Evolutionary conservation across 192 early-diverging fungal genomes (phyloP), one percentile per base, ranked within the genome.

Genomic region (Coemansia sp.): DNA sequence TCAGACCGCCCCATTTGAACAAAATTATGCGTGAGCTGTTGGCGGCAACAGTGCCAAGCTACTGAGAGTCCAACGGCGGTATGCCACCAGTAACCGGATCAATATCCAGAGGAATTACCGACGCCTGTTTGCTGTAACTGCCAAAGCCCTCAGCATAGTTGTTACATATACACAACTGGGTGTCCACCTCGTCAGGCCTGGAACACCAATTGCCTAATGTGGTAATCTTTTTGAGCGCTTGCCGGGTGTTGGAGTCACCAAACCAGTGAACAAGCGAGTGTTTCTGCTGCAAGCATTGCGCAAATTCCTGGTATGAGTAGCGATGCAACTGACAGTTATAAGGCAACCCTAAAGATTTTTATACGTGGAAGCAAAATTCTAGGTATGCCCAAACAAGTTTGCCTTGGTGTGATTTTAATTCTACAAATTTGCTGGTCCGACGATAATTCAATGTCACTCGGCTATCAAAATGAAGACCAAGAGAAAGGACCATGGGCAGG

Each of bases 1-100:
- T 79, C 34, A 85, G 52, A 0, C 84, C 81, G 21, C 80, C 84
- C 82, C 74, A 78, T 25, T 78, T 77, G 38, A 76, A 74, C 21
- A 76, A 50, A 20, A 62, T 63, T 3, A 82, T 60, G 8, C 63
- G 66, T 18, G 40, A 23, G 9, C 12, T 59, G 24, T 46, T 46
- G 5, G 38, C 40, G 0, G 57, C 40, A 11, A 46, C 23, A 1
- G 3, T 25, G 15, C 11, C 21, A 17, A 17, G 18, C 28, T 25
- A 17, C 15, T 6, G 24, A 37, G 28, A 59, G 42, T 49, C 46
- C 54, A 17, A 58, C 44, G 5, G 58, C 50, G 23, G 20, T 21
- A 21, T 60, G 46, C 25, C 70, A 9, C 56, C 49, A 36, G 3
- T 60, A 1, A 5, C 28, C 15, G 66, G 51, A 20, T 61, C 63